These are phyloP conservation scores for Immersiella caudata DNA, from an alignment of 495 filamentous ascomycete genomes.

Conservation along the genomic window DNA sequence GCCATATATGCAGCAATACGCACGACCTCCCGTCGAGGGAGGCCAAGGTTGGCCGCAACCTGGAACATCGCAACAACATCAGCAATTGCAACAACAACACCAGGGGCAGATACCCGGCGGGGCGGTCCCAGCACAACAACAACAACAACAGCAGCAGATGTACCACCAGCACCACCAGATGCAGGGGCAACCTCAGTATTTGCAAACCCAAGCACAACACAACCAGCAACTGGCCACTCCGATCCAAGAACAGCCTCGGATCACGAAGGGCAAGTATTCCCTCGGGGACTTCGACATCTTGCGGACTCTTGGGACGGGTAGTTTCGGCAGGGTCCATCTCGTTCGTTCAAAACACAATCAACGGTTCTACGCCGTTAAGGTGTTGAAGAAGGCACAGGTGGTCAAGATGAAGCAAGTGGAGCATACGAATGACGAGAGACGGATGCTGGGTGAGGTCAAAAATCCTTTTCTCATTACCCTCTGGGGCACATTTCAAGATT, in stretches of 20 bases:
- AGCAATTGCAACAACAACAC: conserved; percentile 28
- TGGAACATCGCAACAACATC: conserved; percentile 23
- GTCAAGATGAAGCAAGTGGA: conserved; percentile 99
- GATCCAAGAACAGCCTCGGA: conserved; percentile 48
- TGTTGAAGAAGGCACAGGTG: conserved; percentile 96
- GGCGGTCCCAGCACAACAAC: neutral
- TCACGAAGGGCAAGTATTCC: conserved; percentile 97
- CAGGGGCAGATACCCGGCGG: no score
- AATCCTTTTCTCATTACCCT: conserved; percentile 97
- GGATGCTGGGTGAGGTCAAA: conserved; percentile 92
- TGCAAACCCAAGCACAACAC: conserved; percentile 22
- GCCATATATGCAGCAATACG: conserved; percentile 29
- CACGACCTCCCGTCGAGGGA: neutral
- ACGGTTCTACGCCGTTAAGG: conserved; percentile 97
- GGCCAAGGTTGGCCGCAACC: neutral
- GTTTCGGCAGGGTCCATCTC: conserved; percentile 93
- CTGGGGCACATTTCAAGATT: conserved; percentile 97
- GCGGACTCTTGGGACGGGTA: conserved; percentile 92
- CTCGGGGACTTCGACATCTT: conserved; percentile 84
- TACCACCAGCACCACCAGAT: conserved; percentile 29
- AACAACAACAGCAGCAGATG: conserved; percentile 27
- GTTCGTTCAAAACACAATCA: conserved; percentile 97
- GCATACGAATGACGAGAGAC: conserved; percentile 96
- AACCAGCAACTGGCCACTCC: conserved; percentile 21
- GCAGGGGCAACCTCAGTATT: conserved; percentile 17